Evolutionary conservation across 345 rosid species (phyloP).

Genomic region (Sisymbrium irio): DNA sequence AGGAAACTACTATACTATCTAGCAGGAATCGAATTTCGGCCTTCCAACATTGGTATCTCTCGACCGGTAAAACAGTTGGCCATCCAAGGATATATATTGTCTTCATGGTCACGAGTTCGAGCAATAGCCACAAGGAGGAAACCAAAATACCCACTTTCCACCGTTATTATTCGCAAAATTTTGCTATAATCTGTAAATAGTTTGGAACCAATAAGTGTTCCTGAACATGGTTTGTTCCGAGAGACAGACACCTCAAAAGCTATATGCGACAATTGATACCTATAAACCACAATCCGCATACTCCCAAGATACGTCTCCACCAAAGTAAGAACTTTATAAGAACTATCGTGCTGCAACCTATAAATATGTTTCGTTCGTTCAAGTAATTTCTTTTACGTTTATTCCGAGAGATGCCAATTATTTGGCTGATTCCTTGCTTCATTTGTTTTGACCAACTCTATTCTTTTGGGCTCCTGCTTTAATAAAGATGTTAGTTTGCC

Average conservation of each 20-base stretch:
- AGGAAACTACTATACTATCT: background rate
- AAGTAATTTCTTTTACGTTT: background rate
- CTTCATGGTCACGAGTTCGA: background rate
- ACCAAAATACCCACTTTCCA: background rate
- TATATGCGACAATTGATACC: too few relatives aligned
- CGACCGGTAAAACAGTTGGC: background rate
- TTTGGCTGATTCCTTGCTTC: slow-evolving; percentile 13
- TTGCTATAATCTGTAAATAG: background rate
- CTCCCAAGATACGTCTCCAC: background rate
- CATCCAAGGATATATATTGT: background rate
- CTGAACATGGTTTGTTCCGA: background rate
- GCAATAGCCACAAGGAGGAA: background rate
- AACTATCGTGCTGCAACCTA: background rate
- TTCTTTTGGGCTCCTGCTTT: slow-evolving; percentile 14
- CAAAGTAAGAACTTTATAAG: background rate
- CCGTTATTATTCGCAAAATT: background rate
- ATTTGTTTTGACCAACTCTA: slow-evolving; percentile 12
- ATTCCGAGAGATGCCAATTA: slow-evolving; percentile 4
- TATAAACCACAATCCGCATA: background rate
- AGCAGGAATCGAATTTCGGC: background rate
- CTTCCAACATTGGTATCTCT: background rate
- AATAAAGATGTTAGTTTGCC: slow-evolving; percentile 28
- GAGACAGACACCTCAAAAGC: too few relatives aligned
- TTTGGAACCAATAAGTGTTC: background rate
- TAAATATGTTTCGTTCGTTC: background rate